Conservation (phyloP, 2,329 filamentous ascomycete genomes). For the Fusarium circinatum region DNA sequence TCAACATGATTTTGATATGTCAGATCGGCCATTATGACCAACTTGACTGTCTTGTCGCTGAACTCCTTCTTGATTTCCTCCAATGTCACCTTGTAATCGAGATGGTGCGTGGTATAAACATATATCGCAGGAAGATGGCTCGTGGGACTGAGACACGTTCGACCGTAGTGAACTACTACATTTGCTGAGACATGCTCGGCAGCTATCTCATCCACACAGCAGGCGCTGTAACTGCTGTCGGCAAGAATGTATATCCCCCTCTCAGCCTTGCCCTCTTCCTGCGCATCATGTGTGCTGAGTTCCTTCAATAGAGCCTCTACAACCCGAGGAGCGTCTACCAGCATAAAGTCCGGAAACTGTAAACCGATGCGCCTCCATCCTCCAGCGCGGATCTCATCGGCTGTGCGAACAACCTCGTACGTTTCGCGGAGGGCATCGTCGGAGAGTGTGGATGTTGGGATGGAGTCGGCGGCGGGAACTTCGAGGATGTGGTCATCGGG, state of each 20-base stretch:
- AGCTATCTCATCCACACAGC: slow-evolving; percentile 96
- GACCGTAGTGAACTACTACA: slow-evolving; percentile 92
- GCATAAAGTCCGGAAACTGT: slow-evolving; percentile 96
- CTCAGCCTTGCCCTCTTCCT: slow-evolving; percentile 10
- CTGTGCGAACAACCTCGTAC: slow-evolving; percentile 88
- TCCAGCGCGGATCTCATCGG: slow-evolving; percentile 76
- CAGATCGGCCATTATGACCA: slow-evolving; percentile 89
- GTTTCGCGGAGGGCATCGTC: slow-evolving; percentile 78
- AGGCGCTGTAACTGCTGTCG: slow-evolving; percentile 96
- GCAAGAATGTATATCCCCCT: slow-evolving; percentile 81
- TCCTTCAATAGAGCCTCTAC: slow-evolving; percentile 64
- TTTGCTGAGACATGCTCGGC: slow-evolving; percentile 93
- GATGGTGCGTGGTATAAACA: slow-evolving; percentile 80
- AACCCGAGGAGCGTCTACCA: slow-evolving; percentile 84
- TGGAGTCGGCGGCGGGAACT: slow-evolving; percentile 55
- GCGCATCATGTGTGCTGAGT: slow-evolving; percentile 29
- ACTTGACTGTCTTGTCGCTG: slow-evolving; percentile 67
- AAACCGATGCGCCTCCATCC: slow-evolving; percentile 82
- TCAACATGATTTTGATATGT: slow-evolving; percentile 83
- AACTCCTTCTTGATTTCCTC: slow-evolving; percentile 76
- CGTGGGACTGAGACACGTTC: slow-evolving; percentile 91
- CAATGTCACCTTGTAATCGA: slow-evolving; percentile 69
- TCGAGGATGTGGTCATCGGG: slow-evolving; percentile 70
- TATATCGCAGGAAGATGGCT: slow-evolving; percentile 88
- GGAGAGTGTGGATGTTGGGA: slow-evolving; percentile 49